A percentile compares a stretch with the other conserved stretches of the same genome.
phyloP scores from a whole-genome alignment of 176 grass and related monocot species.

The Triticum turgidum region DNA sequence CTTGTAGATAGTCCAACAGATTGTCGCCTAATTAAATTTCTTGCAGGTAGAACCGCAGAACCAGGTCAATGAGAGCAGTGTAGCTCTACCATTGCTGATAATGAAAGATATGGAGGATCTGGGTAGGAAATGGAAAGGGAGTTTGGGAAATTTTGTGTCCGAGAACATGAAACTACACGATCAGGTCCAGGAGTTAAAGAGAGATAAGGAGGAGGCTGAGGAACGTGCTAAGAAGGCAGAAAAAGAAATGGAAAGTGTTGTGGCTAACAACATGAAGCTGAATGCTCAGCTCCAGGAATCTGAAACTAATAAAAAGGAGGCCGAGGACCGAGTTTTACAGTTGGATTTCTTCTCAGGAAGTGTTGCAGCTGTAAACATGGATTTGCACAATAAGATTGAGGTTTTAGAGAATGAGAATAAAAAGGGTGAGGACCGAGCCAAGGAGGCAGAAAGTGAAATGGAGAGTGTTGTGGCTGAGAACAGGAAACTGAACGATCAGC shows the following conservation, averaged over 20 bases:
- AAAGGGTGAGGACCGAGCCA: neutral
- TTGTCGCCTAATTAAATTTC: neutral
- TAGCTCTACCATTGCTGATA: neutral
- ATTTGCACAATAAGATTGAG: neutral
- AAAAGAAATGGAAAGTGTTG: neutral
- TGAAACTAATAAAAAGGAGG: neutral
- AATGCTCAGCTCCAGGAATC: neutral
- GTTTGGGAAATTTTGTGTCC: neutral
- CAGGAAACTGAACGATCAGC: neutral
- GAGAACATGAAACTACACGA: neutral
- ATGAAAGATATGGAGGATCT: conserved; percentile 4
- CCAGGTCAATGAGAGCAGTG: neutral
- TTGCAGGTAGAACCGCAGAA: neutral
- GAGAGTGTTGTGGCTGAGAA: neutral
- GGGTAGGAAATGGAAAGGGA: neutral
- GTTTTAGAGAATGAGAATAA: neutral
- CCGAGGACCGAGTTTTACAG: neutral
- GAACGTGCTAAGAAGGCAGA: neutral
- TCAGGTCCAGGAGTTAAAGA: neutral
- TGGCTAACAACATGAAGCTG: neutral
- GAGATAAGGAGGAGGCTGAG: neutral
- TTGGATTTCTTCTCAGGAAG: neutral
- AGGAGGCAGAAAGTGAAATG: neutral
- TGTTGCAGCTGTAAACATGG: neutral
- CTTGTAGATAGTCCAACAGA: neutral